Percentiles rank a stretch among this genome's conserved stretches.
phyloP scores from a whole-genome alignment of 306 rosid species.

The Rubus idaeus region DNA sequence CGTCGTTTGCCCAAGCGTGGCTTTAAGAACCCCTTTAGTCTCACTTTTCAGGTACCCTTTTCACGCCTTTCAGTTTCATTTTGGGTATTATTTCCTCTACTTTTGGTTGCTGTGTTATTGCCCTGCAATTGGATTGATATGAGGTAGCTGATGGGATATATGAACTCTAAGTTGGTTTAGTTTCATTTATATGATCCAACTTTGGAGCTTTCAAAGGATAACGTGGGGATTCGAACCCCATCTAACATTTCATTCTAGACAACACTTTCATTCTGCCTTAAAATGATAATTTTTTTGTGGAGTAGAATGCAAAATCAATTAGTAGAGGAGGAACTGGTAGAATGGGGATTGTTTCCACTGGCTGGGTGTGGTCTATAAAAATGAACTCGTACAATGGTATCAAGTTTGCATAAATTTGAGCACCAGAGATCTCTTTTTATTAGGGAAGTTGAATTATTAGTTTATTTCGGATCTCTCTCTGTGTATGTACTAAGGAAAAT shows the following conservation, averaged over 20 bases:
- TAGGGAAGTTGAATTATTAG: neutral
- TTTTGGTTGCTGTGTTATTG: neutral
- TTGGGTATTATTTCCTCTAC: too few species aligned
- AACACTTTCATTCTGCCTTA: neutral
- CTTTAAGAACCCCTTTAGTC: slow-evolving; percentile 83
- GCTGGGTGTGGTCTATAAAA: neutral
- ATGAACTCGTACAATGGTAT: neutral
- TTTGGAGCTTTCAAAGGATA: neutral
- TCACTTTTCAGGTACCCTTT: slow-evolving; percentile 75
- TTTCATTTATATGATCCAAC: too few species aligned
- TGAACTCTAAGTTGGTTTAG: neutral
- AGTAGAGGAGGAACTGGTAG: neutral
- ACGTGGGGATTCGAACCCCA: too few species aligned
- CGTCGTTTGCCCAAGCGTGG: slow-evolving; percentile 92
- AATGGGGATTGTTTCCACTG: neutral
- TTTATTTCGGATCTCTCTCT: neutral
- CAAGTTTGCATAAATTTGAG: neutral
- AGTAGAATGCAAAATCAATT: too few species aligned
- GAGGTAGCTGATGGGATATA: neutral
- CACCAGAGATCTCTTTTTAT: neutral
- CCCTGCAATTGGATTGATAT: neutral
- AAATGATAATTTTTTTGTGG: too few species aligned
- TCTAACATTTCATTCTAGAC: neutral
- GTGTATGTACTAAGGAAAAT: neutral
- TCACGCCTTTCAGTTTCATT: neutral